Evolutionary conservation across 257 asterid genomes (phyloP), one percentile per base, ranked within the genome.

Genomic region (Nicotiana otophora): DNA sequence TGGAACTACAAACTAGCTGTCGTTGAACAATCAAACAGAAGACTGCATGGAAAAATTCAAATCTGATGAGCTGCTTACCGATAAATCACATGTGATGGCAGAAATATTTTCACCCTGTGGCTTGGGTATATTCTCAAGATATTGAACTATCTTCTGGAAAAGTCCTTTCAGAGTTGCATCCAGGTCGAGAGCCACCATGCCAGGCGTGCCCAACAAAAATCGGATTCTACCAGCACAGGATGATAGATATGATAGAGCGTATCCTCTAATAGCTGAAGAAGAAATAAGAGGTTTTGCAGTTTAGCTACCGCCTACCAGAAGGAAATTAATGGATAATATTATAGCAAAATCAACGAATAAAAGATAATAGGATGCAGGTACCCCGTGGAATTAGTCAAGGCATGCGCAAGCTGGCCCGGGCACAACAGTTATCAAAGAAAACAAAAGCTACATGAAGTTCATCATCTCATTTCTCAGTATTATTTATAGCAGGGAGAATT

Each of bases 121-220:
- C 86, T 94, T 96, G 23, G 99, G 99, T 84, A 96, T 91, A 87
- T 83, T 94, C 68, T 96, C 99, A 63, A 96, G 95, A 88, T 96
- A 98, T 86, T 93, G 97, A 88, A 96, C 95, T 77, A 96, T 92
- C 92, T 89, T 91, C 86, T 94, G 97, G 86, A 96, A 89, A 87
- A 93, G 93, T 65, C 97, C 95, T 91, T 96, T 96, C 89, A 96
- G 85, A 83, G 91, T 90, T 55, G 97, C 85, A 90, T 96, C 99
- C 66, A 96, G 88, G 87, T 96, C 98, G 83, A 96, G 99, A 85
- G 99, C 99, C 84, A 96, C 95, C 99, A 96, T 96, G 86, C 99
- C 99, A 8, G 99, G 99, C 51, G 98, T 94, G 64, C 97, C 94
- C 90, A 96, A 92, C 86, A 96, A 90, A 94, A 96, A 94, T 77